phyloP scores from a whole-genome alignment of 2,329 filamentous ascomycete species.

The Fusarium piperis region DNA sequence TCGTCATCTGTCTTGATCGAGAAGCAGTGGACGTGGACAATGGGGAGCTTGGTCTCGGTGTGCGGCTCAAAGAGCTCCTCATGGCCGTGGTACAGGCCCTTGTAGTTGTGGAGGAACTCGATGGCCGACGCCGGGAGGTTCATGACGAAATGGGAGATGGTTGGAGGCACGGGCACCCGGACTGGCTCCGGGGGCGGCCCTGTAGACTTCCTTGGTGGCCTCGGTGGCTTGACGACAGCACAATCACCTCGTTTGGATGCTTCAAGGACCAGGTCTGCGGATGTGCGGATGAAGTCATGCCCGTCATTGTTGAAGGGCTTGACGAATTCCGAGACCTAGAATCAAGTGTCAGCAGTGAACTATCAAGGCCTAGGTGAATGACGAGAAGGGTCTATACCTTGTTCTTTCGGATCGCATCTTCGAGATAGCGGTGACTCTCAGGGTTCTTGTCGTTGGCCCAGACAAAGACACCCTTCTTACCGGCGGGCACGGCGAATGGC shows the following conservation, averaged over 20 bases:
- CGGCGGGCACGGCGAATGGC: slow-evolving; percentile 92
- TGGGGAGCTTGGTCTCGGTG: slow-evolving; percentile 71
- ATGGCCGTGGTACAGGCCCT: slow-evolving; percentile 80
- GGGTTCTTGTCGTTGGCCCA: slow-evolving; percentile 98
- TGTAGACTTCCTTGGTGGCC: slow-evolving; percentile 51
- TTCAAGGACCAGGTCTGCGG: slow-evolving; percentile 68
- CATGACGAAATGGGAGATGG: slow-evolving; percentile 96
- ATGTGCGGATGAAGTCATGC: slow-evolving; percentile 77
- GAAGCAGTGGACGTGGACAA: slow-evolving; percentile 96
- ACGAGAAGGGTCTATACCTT: slow-evolving; percentile 65
- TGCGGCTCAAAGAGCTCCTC: slow-evolving; percentile 72
- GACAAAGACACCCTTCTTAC: slow-evolving; percentile 89
- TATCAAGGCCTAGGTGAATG: neutral
- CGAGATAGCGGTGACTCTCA: slow-evolving; percentile 79
- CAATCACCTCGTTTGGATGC: slow-evolving; percentile 63
- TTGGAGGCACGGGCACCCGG: slow-evolving; percentile 69
- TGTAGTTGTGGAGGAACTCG: slow-evolving; percentile 74
- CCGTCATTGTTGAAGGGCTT: slow-evolving; percentile 85
- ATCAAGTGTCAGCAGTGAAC: slow-evolving; percentile 13
- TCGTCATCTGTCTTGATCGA: slow-evolving; percentile 83
- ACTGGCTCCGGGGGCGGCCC: slow-evolving; percentile 49
- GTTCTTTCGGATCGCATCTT: slow-evolving; percentile 77
- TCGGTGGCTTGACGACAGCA: slow-evolving; percentile 59
- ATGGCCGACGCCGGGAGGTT: slow-evolving; percentile 93
- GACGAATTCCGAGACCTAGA: slow-evolving; percentile 73